Evolutionary conservation across 2,329 filamentous ascomycete genomes (phyloP).

Genomic region (Ilyonectria robusta): DNA sequence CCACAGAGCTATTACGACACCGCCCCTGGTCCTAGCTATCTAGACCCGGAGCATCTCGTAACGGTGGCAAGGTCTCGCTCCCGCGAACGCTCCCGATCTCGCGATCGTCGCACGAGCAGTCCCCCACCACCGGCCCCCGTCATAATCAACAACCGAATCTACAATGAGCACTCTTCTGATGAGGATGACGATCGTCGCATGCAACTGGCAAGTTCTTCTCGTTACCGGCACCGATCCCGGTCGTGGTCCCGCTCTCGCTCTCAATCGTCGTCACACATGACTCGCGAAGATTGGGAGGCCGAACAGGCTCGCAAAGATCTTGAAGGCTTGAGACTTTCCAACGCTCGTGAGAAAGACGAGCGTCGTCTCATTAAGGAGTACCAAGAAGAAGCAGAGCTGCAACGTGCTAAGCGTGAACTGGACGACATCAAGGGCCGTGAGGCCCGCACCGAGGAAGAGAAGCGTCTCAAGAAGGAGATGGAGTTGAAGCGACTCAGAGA

Average conservation of each 20-base stretch:
- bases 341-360: slow-evolving; percentile 53
- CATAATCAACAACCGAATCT: slow-evolving; percentile 71
- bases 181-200: slow-evolving; percentile 51
- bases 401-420: slow-evolving; percentile 63
- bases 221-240: slow-evolving; percentile 47
- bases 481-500: slow-evolving; percentile 66
- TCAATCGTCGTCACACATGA: slow-evolving; percentile 56
- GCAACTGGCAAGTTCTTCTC: slow-evolving; percentile 46
- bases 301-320: slow-evolving; percentile 44
- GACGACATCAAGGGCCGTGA: slow-evolving; percentile 62
- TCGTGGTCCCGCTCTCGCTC: slow-evolving; percentile 50
- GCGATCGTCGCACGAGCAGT: slow-evolving; percentile 62
- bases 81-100: slow-evolving; percentile 61
- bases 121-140: slow-evolving; percentile 58
- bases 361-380: slow-evolving; percentile 56
- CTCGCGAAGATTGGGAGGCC: slow-evolving; percentile 60
- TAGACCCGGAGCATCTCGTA: slow-evolving; percentile 59
- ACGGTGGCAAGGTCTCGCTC: slow-evolving; percentile 59
- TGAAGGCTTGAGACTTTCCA: slow-evolving; percentile 36
- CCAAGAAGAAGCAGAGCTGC: slow-evolving; percentile 64
- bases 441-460: slow-evolving; percentile 64
- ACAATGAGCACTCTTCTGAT: slow-evolving; percentile 62
- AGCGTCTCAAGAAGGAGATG: slow-evolving; percentile 66
- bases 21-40: slow-evolving; percentile 57
- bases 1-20: slow-evolving; percentile 58